Conservation (phyloP, 768 basidiomycete genomes). For the Neoboletus subvelutipes region DNA sequence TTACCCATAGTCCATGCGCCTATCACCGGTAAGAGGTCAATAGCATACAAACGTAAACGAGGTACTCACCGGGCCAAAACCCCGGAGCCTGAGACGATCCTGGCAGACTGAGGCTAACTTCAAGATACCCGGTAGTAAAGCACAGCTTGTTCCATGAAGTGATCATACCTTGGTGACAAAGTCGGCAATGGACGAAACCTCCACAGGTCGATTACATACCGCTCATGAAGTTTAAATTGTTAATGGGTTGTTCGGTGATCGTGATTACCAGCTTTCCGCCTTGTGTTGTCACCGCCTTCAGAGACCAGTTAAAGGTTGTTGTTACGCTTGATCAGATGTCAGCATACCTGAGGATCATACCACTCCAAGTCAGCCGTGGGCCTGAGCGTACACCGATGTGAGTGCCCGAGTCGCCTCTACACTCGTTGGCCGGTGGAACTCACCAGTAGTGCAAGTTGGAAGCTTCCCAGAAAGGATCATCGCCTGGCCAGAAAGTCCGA, state of each 20-base stretch:
- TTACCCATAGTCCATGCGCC: constrained; percentile 82
- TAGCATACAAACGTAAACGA: constrained; percentile 16
- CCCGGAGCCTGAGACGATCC: constrained; percentile 62
- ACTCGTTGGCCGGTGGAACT: constrained; percentile 5
- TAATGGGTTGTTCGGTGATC: constrained; percentile 62
- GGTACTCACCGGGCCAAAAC: constrained; percentile 76
- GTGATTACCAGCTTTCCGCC: constrained; percentile 82
- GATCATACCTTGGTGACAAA: constrained; percentile 52
- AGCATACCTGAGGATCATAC: constrained; percentile 70
- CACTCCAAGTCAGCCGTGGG: constrained; percentile 80
- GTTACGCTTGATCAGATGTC: not conserved
- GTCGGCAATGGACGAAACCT: constrained; percentile 4
- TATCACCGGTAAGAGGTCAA: constrained; percentile 19
- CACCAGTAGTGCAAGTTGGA: constrained; percentile 83
- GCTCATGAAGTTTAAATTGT: constrained; percentile 83
- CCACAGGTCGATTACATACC: constrained; percentile 42
- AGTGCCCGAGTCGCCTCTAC: not conserved
- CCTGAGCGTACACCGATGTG: constrained; percentile 24
- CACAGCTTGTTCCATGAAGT: constrained; percentile 94
- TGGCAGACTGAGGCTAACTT: constrained; percentile 76
- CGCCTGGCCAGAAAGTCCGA: constrained; percentile 75
- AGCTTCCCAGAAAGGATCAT: constrained; percentile 86
- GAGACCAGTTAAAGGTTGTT: not conserved
- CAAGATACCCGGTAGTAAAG: constrained; percentile 90
- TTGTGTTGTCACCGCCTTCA: constrained; percentile 65